Evolutionary conservation across 441 rosid genomes (phyloP), one percentile per base, ranked within the genome.

Genomic region (Adansonia rubrostipa): DNA sequence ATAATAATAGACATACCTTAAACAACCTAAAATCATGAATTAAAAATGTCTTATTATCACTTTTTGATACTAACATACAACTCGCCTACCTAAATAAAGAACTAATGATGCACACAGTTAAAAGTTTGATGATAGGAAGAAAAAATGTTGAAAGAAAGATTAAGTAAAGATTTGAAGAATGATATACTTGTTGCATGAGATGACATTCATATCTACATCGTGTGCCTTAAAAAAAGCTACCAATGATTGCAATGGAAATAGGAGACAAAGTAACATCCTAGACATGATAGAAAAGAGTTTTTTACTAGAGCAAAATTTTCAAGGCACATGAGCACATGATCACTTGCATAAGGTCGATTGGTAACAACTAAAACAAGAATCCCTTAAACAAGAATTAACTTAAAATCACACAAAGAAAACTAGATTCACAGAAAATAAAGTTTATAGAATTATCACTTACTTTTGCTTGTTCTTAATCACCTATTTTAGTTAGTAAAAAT

Each of bases 361-460:
- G 99, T 94, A 47, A 98, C 97, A 70, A 96, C 99, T 84, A 96
- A 80, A 69, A 96, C 91, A n/a, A 96, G 97, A 80, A 94, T 90
- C 45, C 98, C 96, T 98, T 96, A 57, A 81, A 79, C 48, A 13
- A 75, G 28, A 83, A 51, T 62, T 28, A 28, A 83, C 69, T 69
- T 9, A 20, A 40, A 42, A 53, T 67, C 78, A 63, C 1, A 63
- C 10, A 48, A 48, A 67, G 78, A 9, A 61, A 42, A 68, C 63
- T 24, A 66, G 75, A 70, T 9, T 9, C 36, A 57, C 2, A 5
- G 1, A 79, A 44, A 74, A 64, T 33, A 28, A 74, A 78, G 24
- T 36, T 17, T 73, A 60, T 54, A 67, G 65, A 1, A 47, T 28
- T 14, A 44, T 70, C 48, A 51, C 84, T 82, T 83, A 92, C 97